These are phyloP conservation scores for Xylaria sp. DNA, from an alignment of 2,329 filamentous ascomycete genomes.

Conservation along the genomic window DNA sequence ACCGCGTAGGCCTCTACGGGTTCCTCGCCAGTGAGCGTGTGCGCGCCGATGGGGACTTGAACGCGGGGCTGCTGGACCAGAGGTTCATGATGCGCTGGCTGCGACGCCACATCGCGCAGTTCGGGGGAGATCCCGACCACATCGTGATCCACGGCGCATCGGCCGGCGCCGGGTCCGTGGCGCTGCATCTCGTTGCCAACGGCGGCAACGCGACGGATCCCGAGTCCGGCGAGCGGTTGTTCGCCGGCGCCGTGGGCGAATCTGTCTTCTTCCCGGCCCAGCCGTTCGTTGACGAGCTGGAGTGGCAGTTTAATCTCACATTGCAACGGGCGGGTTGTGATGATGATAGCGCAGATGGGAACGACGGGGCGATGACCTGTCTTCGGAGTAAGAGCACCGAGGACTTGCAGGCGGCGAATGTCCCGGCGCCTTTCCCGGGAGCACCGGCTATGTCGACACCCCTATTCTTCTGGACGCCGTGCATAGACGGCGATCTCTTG, in stretches of 20 bases:
- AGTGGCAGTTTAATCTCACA: constrained; percentile 60
- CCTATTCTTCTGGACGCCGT: constrained; percentile 64
- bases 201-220: constrained; percentile 7
- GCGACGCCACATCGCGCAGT: constrained; percentile 66
- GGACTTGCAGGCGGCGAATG: constrained; percentile 57
- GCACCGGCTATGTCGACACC: constrained; percentile 49
- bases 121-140: constrained; percentile 68
- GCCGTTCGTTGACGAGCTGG: constrained; percentile 56
- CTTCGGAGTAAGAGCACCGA: constrained; percentile 53
- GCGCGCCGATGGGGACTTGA: constrained; percentile 66
- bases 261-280: constrained; percentile 63
- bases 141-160: constrained; percentile 72
- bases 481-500: constrained; percentile 60
- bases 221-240: constrained; percentile 53
- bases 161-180: constrained; percentile 69
- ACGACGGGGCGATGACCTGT: constrained; percentile 53
- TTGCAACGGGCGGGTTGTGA: constrained; percentile 53
- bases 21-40: constrained; percentile 70
- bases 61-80: constrained; percentile 73
- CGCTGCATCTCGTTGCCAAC: constrained; percentile 37
- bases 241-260: constrained; percentile 59
- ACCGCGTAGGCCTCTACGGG: constrained; percentile 70
- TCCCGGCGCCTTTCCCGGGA: constrained; percentile 55
- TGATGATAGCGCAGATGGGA: constrained; percentile 23
- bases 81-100: constrained; percentile 70